Percentiles rank a stretch among this genome's conserved stretches.
Conservation (phyloP, 805 yeast genomes). For the Hanseniaspora jakobsenii region DNA sequence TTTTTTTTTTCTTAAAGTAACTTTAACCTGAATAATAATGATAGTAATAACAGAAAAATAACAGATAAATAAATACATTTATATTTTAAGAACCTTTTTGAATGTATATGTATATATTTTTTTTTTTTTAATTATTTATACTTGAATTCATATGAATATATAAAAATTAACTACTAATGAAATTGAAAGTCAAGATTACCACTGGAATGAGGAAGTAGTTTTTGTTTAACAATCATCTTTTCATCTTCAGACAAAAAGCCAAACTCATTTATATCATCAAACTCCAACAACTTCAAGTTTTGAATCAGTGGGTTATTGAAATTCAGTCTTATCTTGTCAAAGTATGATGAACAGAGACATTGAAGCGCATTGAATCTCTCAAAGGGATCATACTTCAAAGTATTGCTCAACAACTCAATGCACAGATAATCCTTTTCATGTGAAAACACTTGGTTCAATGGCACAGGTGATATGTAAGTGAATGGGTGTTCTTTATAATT, state of each 20-base stretch:
- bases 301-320: constrained; percentile 20
- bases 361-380: constrained; percentile 47
- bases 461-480: constrained; percentile 75
- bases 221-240: constrained; percentile 21
- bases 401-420: constrained; percentile 42
- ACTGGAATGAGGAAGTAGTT: constrained; percentile 13
- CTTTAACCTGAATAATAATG: too few species aligned
- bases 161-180: background rate
- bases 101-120: too few species aligned
- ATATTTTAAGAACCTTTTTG: background rate
- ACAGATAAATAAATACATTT: too few species aligned
- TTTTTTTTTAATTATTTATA: background rate
- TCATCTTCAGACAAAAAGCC: constrained; percentile 24
- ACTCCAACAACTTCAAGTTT: constrained; percentile 23
- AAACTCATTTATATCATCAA: constrained; percentile 24
- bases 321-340: constrained; percentile 25
- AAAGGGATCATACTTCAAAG: constrained; percentile 57
- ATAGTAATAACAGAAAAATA: too few species aligned
- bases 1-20: too few species aligned
- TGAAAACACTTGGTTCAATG: constrained; percentile 54
- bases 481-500: constrained; percentile 94
- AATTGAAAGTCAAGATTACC: constrained; percentile 11
- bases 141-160: background rate
- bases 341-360: constrained; percentile 25
- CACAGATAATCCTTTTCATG: constrained; percentile 33